Evolutionary conservation across 2,329 filamentous ascomycete genomes (phyloP).

Genomic region (Neospermospora avenae): DNA sequence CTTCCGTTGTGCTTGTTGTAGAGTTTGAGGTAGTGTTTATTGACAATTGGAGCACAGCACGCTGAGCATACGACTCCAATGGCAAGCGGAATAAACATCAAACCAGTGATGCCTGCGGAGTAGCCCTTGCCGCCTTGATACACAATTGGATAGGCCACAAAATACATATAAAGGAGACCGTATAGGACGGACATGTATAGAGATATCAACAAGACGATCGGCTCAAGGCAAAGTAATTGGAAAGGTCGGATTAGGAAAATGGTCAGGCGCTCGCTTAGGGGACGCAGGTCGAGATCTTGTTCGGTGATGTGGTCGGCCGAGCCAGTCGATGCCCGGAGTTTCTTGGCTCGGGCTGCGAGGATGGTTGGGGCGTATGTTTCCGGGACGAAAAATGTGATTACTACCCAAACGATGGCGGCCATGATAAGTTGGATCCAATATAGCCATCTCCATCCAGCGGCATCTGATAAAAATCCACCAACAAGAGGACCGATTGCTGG

Average conservation of each 20-base stretch:
- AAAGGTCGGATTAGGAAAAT: constrained; percentile 81
- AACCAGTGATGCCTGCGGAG: constrained; percentile 66
- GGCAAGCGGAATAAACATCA: constrained; percentile 85
- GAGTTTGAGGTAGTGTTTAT: constrained; percentile 73
- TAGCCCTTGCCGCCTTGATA: constrained; percentile 76
- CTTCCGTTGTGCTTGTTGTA: constrained; percentile 61
- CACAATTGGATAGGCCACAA: constrained; percentile 55
- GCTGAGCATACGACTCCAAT: constrained; percentile 70
- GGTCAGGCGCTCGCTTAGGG: constrained; percentile 63
- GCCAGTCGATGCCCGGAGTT: constrained; percentile 67
- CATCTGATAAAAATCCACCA: constrained; percentile 72
- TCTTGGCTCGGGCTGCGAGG: constrained; percentile 65
- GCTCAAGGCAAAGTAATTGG: constrained; percentile 78
- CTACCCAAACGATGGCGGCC: constrained; percentile 62
- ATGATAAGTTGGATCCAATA: constrained; percentile 87
- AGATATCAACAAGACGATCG: constrained; percentile 80
- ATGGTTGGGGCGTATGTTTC: constrained; percentile 85
- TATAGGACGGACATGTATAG: constrained; percentile 75
- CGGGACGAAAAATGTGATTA: constrained; percentile 85
- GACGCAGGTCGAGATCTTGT: constrained; percentile 71
- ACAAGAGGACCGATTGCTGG: constrained; percentile 74
- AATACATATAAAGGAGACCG: constrained; percentile 50
- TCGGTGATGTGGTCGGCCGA: constrained; percentile 71
- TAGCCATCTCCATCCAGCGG: constrained; percentile 74
- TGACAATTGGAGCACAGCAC: constrained; percentile 66